Conservation (phyloP, 2,329 filamentous ascomycete species). For the Colletotrichum melonis region DNA sequence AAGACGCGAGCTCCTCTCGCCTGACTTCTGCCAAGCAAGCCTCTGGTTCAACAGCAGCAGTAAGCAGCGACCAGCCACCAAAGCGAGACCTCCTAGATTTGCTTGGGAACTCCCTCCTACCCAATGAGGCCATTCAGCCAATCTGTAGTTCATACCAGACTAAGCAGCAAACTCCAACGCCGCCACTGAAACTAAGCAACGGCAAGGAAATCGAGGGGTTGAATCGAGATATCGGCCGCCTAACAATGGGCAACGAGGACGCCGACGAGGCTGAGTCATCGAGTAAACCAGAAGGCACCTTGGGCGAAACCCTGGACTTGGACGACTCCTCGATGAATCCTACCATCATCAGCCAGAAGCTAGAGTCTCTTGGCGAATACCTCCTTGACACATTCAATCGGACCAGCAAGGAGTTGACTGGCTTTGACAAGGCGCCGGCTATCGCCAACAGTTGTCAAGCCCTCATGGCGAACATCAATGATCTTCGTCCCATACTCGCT, state of each 20-base stretch:
- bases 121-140: neutral
- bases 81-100: neutral
- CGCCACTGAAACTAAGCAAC: neutral
- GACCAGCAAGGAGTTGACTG: neutral
- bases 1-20: neutral
- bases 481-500: constrained; percentile 37
- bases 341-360: neutral
- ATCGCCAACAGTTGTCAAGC: constrained; percentile 25
- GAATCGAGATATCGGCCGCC: neutral
- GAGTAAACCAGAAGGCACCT: neutral
- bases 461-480: constrained; percentile 33
- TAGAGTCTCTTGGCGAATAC: constrained; percentile 1
- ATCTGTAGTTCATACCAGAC: neutral
- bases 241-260: neutral
- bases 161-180: neutral
- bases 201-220: neutral
- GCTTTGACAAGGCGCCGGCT: neutral
- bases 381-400: neutral
- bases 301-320: constrained; percentile 8
- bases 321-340: constrained; percentile 17
- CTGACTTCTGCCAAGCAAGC: neutral
- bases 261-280: neutral
- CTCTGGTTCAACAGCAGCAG: too few relatives aligned
- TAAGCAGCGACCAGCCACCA: neutral
- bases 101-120: neutral